These are phyloP conservation scores for Gossypioides kirkii DNA, from an alignment of 345 rosid genomes.

Conservation along the genomic window DNA sequence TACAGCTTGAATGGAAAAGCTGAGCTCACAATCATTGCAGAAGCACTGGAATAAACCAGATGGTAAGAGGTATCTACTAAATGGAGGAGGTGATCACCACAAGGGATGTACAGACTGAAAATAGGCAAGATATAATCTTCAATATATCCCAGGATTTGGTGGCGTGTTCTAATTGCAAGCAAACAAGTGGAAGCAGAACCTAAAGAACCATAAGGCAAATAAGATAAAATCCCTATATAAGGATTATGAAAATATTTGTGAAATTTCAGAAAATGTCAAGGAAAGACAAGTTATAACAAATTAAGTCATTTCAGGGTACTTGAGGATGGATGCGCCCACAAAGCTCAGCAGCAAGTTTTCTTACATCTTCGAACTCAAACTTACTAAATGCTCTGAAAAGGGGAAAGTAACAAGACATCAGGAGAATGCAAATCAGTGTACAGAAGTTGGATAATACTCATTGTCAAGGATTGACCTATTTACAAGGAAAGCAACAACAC, in stretches of 20 bases:
- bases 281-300: conserved; percentile 13
- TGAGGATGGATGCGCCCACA: conserved; percentile 87
- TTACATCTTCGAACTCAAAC: conserved; percentile 73
- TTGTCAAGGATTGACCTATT: conserved; percentile 45
- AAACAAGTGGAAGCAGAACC: conserved; percentile 72
- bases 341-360: conserved; percentile 86
- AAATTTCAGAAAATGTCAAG: conserved; percentile 3
- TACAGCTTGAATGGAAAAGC: conserved; percentile 7
- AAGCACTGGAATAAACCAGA: not conserved
- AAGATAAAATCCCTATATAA: conserved; percentile 6
- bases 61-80: not conserved
- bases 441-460: conserved; percentile 18
- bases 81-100: conserved; percentile 46
- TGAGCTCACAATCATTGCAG: conserved; percentile 13
- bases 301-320: conserved; percentile 28
- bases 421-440: conserved; percentile 19
- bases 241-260: not conserved
- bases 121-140: conserved; percentile 74
- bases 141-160: conserved; percentile 37
- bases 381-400: conserved; percentile 61
- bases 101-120: conserved; percentile 76
- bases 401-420: conserved; percentile 17
- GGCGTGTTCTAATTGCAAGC: conserved; percentile 44
- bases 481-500: conserved; percentile 60
- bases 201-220: conserved; percentile 24